Percentiles rank a stretch among this genome's conserved stretches.
Evolutionary conservation across 2,329 filamentous ascomycete species (phyloP).

Genomic region (Macrophomina tecta): DNA sequence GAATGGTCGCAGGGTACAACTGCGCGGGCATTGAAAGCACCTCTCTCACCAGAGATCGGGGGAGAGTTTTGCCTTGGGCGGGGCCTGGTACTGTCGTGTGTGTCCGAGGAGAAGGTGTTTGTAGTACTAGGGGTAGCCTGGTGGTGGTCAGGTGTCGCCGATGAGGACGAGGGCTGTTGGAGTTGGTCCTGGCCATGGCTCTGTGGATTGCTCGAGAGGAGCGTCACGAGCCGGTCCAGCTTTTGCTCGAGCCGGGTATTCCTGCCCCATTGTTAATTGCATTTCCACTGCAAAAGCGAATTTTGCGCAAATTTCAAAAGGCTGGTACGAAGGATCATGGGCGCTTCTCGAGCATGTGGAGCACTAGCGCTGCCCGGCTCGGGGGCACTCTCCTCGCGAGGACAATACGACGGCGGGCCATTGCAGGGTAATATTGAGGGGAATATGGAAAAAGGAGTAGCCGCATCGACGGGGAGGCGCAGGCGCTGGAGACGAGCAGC

Average conservation of each 20-base stretch:
- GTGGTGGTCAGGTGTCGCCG: constrained; percentile 19
- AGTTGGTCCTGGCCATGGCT: not conserved
- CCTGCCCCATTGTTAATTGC: constrained; percentile 11
- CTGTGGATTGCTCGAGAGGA: constrained; percentile 17
- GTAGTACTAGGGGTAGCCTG: constrained; percentile 2
- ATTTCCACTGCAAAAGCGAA: not conserved
- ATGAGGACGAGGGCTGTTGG: constrained; percentile 11
- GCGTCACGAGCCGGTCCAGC: constrained; percentile 24
- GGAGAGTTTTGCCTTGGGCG: constrained; percentile 4
- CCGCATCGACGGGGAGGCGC: constrained; percentile 1
- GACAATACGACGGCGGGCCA: not conserved
- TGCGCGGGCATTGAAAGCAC: constrained; percentile 19
- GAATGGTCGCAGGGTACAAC: constrained; percentile 9
- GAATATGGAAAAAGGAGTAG: not conserved
- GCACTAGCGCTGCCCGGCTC: not conserved
- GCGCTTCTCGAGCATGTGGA: not conserved
- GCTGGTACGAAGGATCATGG: not conserved
- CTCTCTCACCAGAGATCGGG: constrained; percentile 10
- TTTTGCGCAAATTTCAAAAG: not conserved
- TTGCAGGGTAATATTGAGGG: not conserved
- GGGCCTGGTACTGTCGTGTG: not conserved
- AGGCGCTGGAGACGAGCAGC: not conserved
- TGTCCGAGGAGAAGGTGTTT: not conserved
- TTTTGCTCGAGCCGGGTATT: constrained; percentile 24
- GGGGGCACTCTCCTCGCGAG: not conserved